These are phyloP conservation scores for Lentinula raphanica DNA, from an alignment of 768 basidiomycete genomes.

Conservation along the genomic window DNA sequence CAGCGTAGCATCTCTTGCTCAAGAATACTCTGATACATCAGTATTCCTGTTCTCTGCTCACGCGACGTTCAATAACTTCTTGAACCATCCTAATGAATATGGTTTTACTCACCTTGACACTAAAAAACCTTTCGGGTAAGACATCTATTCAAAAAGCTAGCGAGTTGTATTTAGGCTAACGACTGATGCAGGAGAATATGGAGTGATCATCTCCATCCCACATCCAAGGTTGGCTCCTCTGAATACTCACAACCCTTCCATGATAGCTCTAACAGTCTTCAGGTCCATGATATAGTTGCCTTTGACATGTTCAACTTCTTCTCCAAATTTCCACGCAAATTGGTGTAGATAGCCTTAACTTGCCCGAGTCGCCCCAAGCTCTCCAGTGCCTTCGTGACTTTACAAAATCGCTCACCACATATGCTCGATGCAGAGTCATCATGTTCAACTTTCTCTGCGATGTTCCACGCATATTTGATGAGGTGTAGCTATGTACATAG, in stretches of 20 bases:
- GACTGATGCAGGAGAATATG: constrained; percentile 35
- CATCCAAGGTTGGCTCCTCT: constrained; percentile 26
- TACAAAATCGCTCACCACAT: too few species aligned
- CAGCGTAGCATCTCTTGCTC: constrained; percentile 30
- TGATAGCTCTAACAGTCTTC: neutral
- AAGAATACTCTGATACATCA: constrained; percentile 35
- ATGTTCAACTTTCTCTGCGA: too few species aligned
- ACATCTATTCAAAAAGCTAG: too few species aligned
- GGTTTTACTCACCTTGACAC: constrained; percentile 33
- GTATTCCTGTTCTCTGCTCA: constrained; percentile 46
- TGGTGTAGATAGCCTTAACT: neutral
- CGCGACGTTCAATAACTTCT: constrained; percentile 37
- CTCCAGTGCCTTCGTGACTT: too few species aligned
- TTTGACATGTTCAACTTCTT: constrained; percentile 37
- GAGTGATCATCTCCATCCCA: constrained; percentile 51
- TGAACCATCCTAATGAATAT: constrained; percentile 39
- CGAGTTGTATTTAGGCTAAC: too few species aligned
- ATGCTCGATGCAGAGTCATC: too few species aligned
- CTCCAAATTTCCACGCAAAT: constrained; percentile 4
- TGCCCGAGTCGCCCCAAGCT: too few species aligned
- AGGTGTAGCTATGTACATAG: too few species aligned
- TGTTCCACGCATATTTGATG: too few species aligned
- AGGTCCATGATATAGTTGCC: constrained; percentile 44
- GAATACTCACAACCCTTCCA: too few species aligned
- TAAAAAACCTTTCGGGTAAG: constrained; percentile 10